These are phyloP conservation scores for Avena sativa DNA, from an alignment of 176 grass and related monocot species.

Conservation along the genomic window DNA sequence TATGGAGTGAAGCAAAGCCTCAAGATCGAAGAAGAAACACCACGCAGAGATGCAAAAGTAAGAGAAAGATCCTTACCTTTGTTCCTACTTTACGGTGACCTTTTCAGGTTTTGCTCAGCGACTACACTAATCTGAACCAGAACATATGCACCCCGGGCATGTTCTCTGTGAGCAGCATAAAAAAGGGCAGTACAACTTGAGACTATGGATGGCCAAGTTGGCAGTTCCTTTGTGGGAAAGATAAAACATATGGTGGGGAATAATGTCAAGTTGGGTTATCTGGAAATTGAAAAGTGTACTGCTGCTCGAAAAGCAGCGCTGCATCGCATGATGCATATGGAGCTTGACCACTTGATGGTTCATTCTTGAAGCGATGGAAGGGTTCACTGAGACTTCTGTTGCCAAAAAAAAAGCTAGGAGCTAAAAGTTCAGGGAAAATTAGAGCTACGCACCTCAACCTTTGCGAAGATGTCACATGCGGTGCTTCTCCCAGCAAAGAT, in stretches of 20 bases:
- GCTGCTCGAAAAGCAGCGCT: constrained; percentile 3
- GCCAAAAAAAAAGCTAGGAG: background rate
- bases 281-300: background rate
- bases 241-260: constrained; percentile 10
- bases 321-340: constrained; percentile 3
- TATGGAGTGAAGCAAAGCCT: background rate
- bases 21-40: background rate
- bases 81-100: constrained; percentile 23
- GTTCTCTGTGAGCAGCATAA: constrained; percentile 28
- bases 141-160: background rate
- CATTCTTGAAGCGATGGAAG: constrained; percentile 39
- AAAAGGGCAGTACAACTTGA: constrained; percentile 35
- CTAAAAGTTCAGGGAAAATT: background rate
- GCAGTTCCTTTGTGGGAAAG: constrained; percentile 25
- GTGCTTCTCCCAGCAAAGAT: background rate
- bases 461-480: constrained; percentile 10
- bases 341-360: background rate
- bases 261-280: constrained; percentile 36
- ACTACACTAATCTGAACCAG: constrained; percentile 1
- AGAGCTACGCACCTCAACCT: constrained; percentile 13
- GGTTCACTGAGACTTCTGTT: background rate
- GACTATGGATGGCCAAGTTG: constrained; percentile 21
- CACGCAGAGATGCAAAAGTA: background rate
- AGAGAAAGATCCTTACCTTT: constrained; percentile 23
- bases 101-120: constrained; percentile 29